Percentiles rank a stretch among this genome's conserved stretches.
Conservation (phyloP, 2,329 filamentous ascomycete species). For the Teratosphaeria viscida region DNA sequence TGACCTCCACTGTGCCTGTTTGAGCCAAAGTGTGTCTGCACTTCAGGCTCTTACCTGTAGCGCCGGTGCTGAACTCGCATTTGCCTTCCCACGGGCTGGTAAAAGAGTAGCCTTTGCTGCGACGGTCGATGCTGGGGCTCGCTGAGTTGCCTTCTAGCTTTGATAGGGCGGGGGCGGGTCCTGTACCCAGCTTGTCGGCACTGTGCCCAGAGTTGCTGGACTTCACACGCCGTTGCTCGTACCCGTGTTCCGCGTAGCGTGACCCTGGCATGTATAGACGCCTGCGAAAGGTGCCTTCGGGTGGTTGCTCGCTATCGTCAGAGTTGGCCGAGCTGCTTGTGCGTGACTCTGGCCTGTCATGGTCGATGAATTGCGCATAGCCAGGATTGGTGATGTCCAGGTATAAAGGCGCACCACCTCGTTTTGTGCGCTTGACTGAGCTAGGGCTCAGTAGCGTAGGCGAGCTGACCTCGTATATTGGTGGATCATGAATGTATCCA, state of each 20-base stretch:
- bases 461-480: conserved; percentile 34
- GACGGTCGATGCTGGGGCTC: conserved; percentile 28
- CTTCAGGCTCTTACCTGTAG: conserved; percentile 50
- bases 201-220: conserved; percentile 5
- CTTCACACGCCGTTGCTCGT: conserved; percentile 25
- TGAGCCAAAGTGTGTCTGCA: conserved; percentile 22
- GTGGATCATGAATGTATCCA: conserved; percentile 37
- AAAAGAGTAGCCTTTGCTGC: conserved; percentile 61
- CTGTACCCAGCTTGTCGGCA: conserved; percentile 5
- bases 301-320: conserved; percentile 12
- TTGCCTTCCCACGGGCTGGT: conserved; percentile 75
- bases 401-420: conserved; percentile 33
- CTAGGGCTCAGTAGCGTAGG: conserved; percentile 24
- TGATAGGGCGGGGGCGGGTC: conserved; percentile 12
- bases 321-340: conserved; percentile 19
- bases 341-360: conserved; percentile 15
- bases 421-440: conserved; percentile 23
- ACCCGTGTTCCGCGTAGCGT: conserved; percentile 27
- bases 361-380: conserved; percentile 47
- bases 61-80: conserved; percentile 75
- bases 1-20: conserved; percentile 44
- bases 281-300: conserved; percentile 32
- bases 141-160: background rate
- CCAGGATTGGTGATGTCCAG: conserved; percentile 50
- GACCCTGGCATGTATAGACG: conserved; percentile 40